phyloP scores from a whole-genome alignment of 2,329 filamentous ascomycete species.

The Hymenoscyphus linearis region DNA sequence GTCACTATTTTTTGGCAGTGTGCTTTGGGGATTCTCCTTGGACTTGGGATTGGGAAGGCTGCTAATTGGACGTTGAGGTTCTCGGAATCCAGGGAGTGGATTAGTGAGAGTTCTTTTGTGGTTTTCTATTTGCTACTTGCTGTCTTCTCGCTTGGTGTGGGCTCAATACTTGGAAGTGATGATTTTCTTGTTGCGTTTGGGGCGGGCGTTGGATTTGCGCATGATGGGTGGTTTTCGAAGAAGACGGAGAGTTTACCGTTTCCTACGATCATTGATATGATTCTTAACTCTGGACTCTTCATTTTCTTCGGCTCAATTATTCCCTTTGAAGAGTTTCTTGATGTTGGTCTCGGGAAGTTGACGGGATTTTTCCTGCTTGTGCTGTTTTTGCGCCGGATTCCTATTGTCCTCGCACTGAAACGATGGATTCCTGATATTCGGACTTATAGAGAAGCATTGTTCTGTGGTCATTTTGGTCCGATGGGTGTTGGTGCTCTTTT shows the following conservation, averaged over 20 bases:
- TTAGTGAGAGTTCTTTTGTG: slow-evolving; percentile 44
- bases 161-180: slow-evolving; percentile 45
- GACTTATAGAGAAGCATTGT: slow-evolving; percentile 47
- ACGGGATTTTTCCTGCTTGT: slow-evolving; percentile 44
- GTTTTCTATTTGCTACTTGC: slow-evolving; percentile 52
- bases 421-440: slow-evolving; percentile 43
- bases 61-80: slow-evolving; percentile 46
- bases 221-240: slow-evolving; percentile 47
- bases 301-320: slow-evolving; percentile 52
- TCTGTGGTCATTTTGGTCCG: slow-evolving; percentile 51
- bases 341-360: slow-evolving; percentile 37
- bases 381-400: slow-evolving; percentile 46
- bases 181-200: slow-evolving; percentile 53
- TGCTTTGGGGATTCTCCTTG: slow-evolving; percentile 41
- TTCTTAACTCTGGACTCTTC: slow-evolving; percentile 51
- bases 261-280: slow-evolving; percentile 45
- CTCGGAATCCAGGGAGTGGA: slow-evolving; percentile 39
- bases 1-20: slow-evolving; percentile 53
- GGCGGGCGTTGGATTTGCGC: slow-evolving; percentile 49
- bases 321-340: slow-evolving; percentile 42
- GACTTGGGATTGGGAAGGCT: slow-evolving; percentile 41
- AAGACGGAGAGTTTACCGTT: slow-evolving; percentile 42
- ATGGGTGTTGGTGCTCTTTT: slow-evolving; percentile 54
- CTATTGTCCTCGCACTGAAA: slow-evolving; percentile 44
- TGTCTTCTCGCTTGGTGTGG: slow-evolving; percentile 46